Conservation (phyloP, 2,329 filamentous ascomycete genomes). For the Magnaporthiopsis incrustans region DNA sequence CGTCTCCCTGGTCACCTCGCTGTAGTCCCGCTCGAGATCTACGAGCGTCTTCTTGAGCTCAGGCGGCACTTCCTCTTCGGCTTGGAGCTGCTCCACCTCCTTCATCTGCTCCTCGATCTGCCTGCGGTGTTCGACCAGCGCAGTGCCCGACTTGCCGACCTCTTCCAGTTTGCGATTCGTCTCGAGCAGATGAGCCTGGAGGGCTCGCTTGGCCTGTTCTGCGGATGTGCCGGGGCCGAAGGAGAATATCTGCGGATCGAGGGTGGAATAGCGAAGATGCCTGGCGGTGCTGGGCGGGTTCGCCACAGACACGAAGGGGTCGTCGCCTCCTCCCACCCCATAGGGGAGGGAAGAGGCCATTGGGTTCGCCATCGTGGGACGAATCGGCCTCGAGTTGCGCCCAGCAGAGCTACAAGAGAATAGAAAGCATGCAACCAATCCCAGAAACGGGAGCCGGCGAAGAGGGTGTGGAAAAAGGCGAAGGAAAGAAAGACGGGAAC, state of each 20-base stretch:
- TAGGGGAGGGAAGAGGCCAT: conserved; percentile 17
- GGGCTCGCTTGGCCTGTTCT: conserved; percentile 75
- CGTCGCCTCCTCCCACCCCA: conserved; percentile 36
- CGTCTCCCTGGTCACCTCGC: conserved; percentile 84
- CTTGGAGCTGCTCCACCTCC: conserved; percentile 72
- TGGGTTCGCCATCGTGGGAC: conserved; percentile 16
- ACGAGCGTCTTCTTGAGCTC: conserved; percentile 76
- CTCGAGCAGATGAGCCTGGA: conserved; percentile 87
- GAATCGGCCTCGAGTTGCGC: conserved; percentile 7
- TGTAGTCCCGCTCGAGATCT: conserved; percentile 90
- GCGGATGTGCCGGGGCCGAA: conserved; percentile 72
- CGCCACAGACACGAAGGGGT: conserved; percentile 49
- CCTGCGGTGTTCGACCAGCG: conserved; percentile 78
- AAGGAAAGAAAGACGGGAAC: background rate
- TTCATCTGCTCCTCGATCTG: conserved; percentile 73
- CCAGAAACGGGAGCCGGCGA: background rate
- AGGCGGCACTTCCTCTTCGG: conserved; percentile 69
- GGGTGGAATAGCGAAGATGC: conserved; percentile 69
- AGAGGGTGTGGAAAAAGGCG: background rate
- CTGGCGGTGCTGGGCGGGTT: conserved; percentile 20
- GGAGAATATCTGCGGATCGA: conserved; percentile 73
- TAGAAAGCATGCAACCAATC: background rate
- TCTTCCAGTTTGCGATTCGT: conserved; percentile 88
- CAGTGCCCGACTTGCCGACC: conserved; percentile 79
- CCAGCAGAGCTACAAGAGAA: background rate